Conservation (phyloP, 108 stramenopile genomes). For the Aurantiochytrium sp. region DNA sequence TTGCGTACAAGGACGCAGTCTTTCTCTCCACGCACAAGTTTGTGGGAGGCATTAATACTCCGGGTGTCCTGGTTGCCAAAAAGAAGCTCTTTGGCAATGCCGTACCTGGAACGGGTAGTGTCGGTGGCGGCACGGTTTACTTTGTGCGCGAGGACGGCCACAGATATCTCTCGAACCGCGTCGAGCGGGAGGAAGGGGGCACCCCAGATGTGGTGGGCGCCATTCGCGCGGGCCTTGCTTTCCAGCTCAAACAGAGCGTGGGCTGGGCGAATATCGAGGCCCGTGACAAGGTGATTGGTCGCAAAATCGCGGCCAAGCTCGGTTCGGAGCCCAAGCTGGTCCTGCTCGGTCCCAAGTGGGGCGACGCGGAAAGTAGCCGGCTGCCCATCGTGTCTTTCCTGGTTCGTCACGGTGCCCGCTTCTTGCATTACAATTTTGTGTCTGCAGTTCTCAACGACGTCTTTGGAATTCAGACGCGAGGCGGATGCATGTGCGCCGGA, state of each 20-base stretch:
- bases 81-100: constrained; percentile 63
- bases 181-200: constrained; percentile 94
- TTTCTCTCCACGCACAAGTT: constrained; percentile 57
- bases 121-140: constrained; percentile 94
- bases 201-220: constrained; percentile 88
- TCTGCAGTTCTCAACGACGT: constrained; percentile 91
- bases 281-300: background rate
- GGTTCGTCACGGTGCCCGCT: constrained; percentile 20
- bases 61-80: constrained; percentile 80
- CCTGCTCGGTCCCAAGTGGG: background rate
- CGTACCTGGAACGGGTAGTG: constrained; percentile 53
- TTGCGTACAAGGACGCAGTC: constrained; percentile 43
- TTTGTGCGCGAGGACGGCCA: constrained; percentile 72
- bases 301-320: background rate
- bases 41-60: constrained; percentile 62
- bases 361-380: constrained; percentile 20
- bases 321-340: background rate
- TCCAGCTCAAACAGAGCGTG: constrained; percentile 57
- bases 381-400: constrained; percentile 72
- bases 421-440: constrained; percentile 92
- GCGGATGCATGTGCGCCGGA: constrained; percentile 84
- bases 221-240: constrained; percentile 71
- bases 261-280: background rate
- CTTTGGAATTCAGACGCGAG: constrained; percentile 90
- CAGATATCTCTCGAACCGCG: constrained; percentile 81